Evolutionary conservation across 352 stramenopile genomes (phyloP), one percentile per base, ranked within the genome.

Genomic region (Lagenidium giganteum): DNA sequence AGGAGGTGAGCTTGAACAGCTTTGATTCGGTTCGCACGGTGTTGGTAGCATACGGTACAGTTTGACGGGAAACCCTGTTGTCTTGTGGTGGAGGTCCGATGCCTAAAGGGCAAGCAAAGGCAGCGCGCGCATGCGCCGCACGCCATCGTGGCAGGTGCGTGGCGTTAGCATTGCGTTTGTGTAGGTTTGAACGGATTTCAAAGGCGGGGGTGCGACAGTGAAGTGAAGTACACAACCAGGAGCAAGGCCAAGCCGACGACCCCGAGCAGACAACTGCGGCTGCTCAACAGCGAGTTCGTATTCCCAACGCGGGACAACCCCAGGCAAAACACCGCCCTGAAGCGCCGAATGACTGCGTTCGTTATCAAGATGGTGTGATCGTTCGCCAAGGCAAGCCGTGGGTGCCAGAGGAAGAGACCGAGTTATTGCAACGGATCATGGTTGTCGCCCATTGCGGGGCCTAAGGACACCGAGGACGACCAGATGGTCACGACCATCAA

Each of bases 101-200:
- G 47, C 61, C 9, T 8, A 65, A 5, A 65, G 63, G 26, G 20
- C 39, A 14, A 47, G 60, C 34, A 38, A 63, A 1, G 20, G 41
- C 6, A 40, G 42, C 17, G 60, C 62, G 38, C 39, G 62, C 12
- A 51, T 57, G 34, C 36, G 51, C 8, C 66, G 51, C 42, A 16
- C 45, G 14, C 51, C 60, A 25, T 13, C 23, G 16, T n/a, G 57
- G 11, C 29, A 28, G 3, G 42, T 30, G 1, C 30, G 48, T 3
- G 17, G 23, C 4, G 62, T 63, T 28, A 52, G 25, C 11, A 64
- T 67, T 39, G 27, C 57, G 13, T 51, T 67, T 21, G 60, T 65
- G 4, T 3, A 12, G 6, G 8, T 5, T 8, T 12, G 8, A 4
- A 14, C 13, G 14, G 13, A 29, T 17, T n/a, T 5, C 22, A 33